Conservation (phyloP, 495 filamentous ascomycete genomes). For the Penicillium samsonianum region DNA sequence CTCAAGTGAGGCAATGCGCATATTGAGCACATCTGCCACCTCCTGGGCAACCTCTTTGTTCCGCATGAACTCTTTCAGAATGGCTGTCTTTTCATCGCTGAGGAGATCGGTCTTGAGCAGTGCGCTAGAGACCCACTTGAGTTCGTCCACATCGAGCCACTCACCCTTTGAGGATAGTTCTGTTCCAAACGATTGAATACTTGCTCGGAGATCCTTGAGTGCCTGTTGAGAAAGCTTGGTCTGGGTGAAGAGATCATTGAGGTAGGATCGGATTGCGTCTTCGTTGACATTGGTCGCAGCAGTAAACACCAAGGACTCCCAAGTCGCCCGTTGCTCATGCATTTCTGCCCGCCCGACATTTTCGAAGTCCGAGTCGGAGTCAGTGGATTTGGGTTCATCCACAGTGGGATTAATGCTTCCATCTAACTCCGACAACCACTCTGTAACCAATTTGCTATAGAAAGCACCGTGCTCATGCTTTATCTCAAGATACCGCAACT, state of each 20-base stretch:
- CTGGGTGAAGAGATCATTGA: constrained; percentile 52
- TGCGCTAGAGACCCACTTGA: constrained; percentile 55
- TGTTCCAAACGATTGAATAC: constrained; percentile 47
- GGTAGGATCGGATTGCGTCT: constrained; percentile 48
- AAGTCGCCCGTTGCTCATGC: constrained; percentile 51
- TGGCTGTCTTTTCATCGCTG: constrained; percentile 57
- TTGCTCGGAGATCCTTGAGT: constrained; percentile 44
- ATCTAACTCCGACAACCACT: constrained; percentile 55
- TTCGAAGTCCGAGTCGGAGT: constrained; percentile 30
- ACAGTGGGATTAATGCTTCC: constrained; percentile 6
- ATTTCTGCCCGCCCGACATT: constrained; percentile 48
- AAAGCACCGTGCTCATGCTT: constrained; percentile 63
- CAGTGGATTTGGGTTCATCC: constrained; percentile 4
- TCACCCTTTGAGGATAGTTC: constrained; percentile 34
- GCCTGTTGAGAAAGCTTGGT: constrained; percentile 42
- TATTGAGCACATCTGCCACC: constrained; percentile 67
- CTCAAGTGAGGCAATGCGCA: constrained; percentile 59
- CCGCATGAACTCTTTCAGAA: constrained; percentile 60
- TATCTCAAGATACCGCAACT: constrained; percentile 51
- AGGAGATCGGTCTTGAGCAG: constrained; percentile 58
- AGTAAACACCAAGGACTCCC: constrained; percentile 62
- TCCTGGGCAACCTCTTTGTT: constrained; percentile 59
- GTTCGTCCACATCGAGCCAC: constrained; percentile 37
- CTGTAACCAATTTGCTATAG: constrained; percentile 62
- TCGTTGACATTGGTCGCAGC: constrained; percentile 45